A percentile compares a stretch with the other conserved stretches of the same genome.
phyloP scores from a whole-genome alignment of 768 basidiomycete genomes.

The Podaxis pistillaris region DNA sequence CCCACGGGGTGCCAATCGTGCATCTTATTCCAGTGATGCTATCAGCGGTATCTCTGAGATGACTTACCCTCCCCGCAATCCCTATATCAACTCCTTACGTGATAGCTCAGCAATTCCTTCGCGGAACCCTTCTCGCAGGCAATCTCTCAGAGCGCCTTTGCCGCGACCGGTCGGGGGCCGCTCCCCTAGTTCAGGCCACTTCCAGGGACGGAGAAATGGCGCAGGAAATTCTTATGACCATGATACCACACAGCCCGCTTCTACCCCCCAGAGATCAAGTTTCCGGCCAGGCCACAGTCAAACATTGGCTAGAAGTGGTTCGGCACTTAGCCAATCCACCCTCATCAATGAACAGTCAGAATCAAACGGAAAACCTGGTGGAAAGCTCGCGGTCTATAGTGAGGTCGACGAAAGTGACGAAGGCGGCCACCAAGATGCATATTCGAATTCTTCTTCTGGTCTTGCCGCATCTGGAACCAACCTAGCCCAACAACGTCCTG shows the following conservation, averaged over 20 bases:
- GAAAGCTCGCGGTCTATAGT: background rate
- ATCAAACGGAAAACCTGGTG: background rate
- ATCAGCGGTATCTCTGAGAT: slow-evolving; percentile 52
- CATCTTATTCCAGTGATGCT: slow-evolving; percentile 38
- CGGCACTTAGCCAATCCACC: slow-evolving; percentile 3
- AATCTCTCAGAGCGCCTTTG: background rate
- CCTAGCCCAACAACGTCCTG: background rate
- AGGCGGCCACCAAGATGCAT: background rate
- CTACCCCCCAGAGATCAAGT: background rate
- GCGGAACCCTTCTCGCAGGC: background rate
- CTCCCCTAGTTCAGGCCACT: background rate
- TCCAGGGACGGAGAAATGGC: background rate
- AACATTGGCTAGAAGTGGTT: background rate
- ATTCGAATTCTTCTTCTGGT: background rate
- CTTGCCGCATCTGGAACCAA: background rate
- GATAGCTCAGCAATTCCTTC: slow-evolving; percentile 1
- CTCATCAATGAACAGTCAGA: slow-evolving; percentile 3
- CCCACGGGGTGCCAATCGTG: slow-evolving; percentile 25
- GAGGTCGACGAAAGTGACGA: slow-evolving; percentile 6
- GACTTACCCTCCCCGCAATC: slow-evolving; percentile 45
- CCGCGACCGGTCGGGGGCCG: slow-evolving; percentile 8
- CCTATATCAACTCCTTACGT: slow-evolving; percentile 4
- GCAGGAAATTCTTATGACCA: background rate
- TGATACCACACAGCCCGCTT: background rate
- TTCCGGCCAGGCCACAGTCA: background rate